phyloP scores from a whole-genome alignment of 75 land plant genomes.

The Pinus albicaulis region DNA sequence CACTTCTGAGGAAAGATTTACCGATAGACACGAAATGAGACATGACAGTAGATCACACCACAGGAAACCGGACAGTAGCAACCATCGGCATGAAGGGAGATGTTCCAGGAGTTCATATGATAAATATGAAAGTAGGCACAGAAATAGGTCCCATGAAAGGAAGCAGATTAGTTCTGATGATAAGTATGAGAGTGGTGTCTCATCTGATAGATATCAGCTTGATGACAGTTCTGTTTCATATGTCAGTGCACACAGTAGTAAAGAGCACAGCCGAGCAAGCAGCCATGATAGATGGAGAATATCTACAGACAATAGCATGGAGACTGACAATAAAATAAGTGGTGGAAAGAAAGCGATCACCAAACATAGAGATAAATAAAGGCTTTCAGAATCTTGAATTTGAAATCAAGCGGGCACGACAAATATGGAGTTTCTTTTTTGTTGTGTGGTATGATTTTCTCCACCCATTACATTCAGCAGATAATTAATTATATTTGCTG shows the following conservation, averaged over 20 bases:
- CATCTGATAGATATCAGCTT: constrained; percentile 16
- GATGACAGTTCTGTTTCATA: neutral
- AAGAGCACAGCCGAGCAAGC: neutral
- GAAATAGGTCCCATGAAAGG: constrained; percentile 1
- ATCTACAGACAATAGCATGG: too few species aligned
- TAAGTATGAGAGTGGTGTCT: constrained; percentile 41
- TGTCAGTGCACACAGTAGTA: neutral
- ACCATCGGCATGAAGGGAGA: constrained; percentile 9
- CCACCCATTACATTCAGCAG: neutral
- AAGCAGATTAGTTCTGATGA: constrained; percentile 22
- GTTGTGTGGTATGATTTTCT: neutral
- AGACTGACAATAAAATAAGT: neutral
- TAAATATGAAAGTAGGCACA: constrained; percentile 11
- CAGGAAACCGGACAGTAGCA: constrained; percentile 6
- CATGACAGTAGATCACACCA: constrained; percentile 10
- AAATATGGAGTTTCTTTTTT: neutral
- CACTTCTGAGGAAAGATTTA: neutral
- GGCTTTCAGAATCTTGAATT: neutral
- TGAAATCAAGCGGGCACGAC: too few species aligned
- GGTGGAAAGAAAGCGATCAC: neutral
- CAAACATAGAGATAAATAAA: neutral
- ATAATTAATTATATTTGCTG: neutral
- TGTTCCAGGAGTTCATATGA: neutral
- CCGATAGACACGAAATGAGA: neutral
- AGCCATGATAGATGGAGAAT: neutral